Base-by-base conservation (phyloP, 768 basidiomycete species). In the Lactarius pseudohatsudake region DNA sequence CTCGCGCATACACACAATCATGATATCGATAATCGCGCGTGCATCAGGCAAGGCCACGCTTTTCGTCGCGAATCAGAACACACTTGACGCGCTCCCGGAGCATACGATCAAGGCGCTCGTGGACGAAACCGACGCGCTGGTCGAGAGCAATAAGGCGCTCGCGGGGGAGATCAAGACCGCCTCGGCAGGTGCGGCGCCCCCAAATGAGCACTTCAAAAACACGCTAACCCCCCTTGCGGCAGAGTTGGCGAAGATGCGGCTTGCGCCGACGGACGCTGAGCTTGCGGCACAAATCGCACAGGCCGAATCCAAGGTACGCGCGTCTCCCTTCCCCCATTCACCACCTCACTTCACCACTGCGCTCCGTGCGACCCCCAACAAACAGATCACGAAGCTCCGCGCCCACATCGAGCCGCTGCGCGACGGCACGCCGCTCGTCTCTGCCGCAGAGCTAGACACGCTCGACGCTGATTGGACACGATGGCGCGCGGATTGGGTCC, bases 11-110 rank as follows among this genome's bases (percentile, higher is more conserved):
- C 57, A 57, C 65, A 59, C 57, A 28, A 30, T 56, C 38, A 16
- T 45, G 26, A 1, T 34, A 6, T 20, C 53, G 22, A 54, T 38
- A 6, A 40, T 53, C 26, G 15, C 57, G 55, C 53, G 41, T 47
- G 59, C 67, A 62, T 32, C 72, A 94, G 92, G 91, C 11, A 94
- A 97, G 76, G 89, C 87, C 2, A 88, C 87, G 0, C 90, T 96
- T 75, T 97, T 93, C 72, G 92, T 95, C 15, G 86, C 86, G 41
- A 94, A 94, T 69, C 90, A 96, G 77, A 82, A 82, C 20, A 86
- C 85, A 32, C 81, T 92, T 61, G 84, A 87, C 34, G 81, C 85
- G 28, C 80, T 93, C 62, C 84, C 87, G 6, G 75, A 84, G 0
- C 85, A 86, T 57, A 84, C 87, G 63, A 78, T 93, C 32, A 77